These are phyloP conservation scores for Aspergillus carlsbadensis DNA, from an alignment of 495 filamentous ascomycete species.

Conservation along the genomic window DNA sequence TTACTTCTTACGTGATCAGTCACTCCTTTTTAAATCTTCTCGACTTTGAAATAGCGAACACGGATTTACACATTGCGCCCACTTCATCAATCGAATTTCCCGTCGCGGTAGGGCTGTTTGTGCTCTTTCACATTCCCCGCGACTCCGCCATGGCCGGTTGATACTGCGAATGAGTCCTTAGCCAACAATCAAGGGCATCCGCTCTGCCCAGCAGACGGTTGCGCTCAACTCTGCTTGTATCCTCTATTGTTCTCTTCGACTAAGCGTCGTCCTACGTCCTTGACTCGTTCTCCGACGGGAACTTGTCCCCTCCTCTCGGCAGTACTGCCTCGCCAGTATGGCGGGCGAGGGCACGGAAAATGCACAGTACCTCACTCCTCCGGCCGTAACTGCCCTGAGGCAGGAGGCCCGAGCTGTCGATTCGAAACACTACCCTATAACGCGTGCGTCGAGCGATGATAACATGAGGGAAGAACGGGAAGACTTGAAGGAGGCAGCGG, in stretches of 20 bases:
- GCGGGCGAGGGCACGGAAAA: slow-evolving; percentile 42
- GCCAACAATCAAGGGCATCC: slow-evolving; percentile 42
- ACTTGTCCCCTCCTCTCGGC: slow-evolving; percentile 1
- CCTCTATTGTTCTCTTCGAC: not conserved
- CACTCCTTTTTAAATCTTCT: slow-evolving; percentile 11
- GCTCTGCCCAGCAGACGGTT: slow-evolving; percentile 53
- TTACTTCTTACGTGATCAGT: slow-evolving; percentile 22
- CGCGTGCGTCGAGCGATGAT: slow-evolving; percentile 60
- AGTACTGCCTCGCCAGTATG: slow-evolving; percentile 36
- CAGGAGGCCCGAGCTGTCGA: slow-evolving; percentile 48
- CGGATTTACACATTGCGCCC: not conserved
- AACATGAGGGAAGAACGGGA: slow-evolving; percentile 78
- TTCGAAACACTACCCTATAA: slow-evolving; percentile 49
- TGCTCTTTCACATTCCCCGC: slow-evolving; percentile 13
- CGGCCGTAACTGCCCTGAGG: slow-evolving; percentile 53
- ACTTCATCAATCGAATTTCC: not conserved
- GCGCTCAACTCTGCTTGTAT: slow-evolving; percentile 29
- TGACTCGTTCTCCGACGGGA: slow-evolving; percentile 7
- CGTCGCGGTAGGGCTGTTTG: slow-evolving; percentile 13
- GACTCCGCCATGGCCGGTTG: slow-evolving; percentile 42
- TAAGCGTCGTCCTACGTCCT: not conserved
- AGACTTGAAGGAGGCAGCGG: slow-evolving; percentile 90
- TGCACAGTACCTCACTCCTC: slow-evolving; percentile 47
- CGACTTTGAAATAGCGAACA: not conserved
- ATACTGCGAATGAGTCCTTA: slow-evolving; percentile 48